Percentiles rank a stretch among this genome's conserved stretches.
Evolutionary conservation across 2,329 filamentous ascomycete genomes (phyloP).

Genomic region (Curvularia hawaiiensis): DNA sequence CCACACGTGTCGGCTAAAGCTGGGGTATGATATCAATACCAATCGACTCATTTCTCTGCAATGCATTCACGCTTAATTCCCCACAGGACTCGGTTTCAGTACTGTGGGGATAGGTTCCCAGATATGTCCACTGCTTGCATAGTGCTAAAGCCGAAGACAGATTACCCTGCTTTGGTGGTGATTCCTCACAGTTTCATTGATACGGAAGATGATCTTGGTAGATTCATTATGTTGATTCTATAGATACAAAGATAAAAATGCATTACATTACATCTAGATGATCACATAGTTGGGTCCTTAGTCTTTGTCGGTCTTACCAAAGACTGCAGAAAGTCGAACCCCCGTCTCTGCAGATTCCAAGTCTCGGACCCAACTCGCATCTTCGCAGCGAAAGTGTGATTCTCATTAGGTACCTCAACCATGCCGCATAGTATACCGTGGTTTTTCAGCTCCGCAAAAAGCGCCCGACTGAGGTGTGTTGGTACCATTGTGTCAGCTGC

Average conservation of each 20-base stretch:
- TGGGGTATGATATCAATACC: neutral
- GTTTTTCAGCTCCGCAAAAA: slow-evolving; percentile 9
- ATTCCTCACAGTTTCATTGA: neutral
- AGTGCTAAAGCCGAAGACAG: neutral
- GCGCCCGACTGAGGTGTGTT: slow-evolving; percentile 15
- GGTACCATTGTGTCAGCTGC: slow-evolving; percentile 21
- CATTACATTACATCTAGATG: neutral
- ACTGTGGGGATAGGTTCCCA: neutral
- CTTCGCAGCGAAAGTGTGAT: slow-evolving; percentile 24
- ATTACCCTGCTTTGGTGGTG: neutral
- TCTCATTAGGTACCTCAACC: slow-evolving; percentile 8
- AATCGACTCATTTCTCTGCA: neutral
- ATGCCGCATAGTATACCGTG: slow-evolving; percentile 13
- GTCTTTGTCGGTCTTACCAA: neutral
- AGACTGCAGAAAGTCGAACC: slow-evolving; percentile 19
- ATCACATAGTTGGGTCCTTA: neutral
- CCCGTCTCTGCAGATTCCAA: slow-evolving; percentile 16
- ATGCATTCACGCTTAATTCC: neutral
- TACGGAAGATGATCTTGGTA: neutral
- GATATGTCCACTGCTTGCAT: neutral
- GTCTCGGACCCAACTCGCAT: slow-evolving; percentile 22
- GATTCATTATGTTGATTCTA: too few species aligned
- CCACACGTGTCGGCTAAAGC: neutral
- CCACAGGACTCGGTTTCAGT: neutral
- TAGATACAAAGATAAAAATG: neutral